Evolutionary conservation across 441 rosid species (phyloP).

Genomic region (Erodium moschatum): DNA sequence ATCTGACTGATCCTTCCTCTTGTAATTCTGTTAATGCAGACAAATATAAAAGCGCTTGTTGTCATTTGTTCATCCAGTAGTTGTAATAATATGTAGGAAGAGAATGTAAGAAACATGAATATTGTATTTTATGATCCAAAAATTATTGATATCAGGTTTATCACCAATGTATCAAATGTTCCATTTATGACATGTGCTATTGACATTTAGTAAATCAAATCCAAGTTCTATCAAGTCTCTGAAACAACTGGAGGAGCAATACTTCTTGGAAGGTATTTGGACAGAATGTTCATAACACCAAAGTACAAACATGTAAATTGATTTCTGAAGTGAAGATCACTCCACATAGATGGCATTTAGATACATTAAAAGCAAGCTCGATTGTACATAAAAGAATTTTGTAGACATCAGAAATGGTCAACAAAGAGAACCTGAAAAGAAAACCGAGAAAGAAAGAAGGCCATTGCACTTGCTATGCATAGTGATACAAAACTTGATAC

Average conservation of each 20-base stretch:
- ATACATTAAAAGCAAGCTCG: conserved; percentile 32
- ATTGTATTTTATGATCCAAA: too few relatives aligned
- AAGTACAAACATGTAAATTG: neutral
- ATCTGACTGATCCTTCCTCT: neutral
- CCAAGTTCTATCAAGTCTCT: neutral
- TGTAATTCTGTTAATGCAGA: neutral
- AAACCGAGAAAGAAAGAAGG: neutral
- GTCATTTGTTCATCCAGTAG: conserved; percentile 25
- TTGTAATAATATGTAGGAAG: conserved; percentile 17
- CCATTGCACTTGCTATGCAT: conserved; percentile 12
- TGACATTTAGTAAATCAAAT: too few relatives aligned
- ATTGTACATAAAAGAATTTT: conserved; percentile 24
- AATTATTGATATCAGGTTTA: too few relatives aligned
- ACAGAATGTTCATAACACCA: neutral
- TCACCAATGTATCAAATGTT: neutral
- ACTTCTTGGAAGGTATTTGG: neutral
- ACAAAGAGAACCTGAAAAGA: neutral
- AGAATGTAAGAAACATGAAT: conserved; percentile 20
- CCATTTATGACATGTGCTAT: neutral
- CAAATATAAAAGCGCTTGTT: neutral
- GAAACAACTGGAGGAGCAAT: neutral
- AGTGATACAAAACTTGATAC: conserved; percentile 16
- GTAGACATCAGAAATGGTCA: neutral
- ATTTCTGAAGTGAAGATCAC: neutral
- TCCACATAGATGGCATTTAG: conserved; percentile 15